These are phyloP conservation scores for Fusarium mexicanum DNA, from an alignment of 2,329 filamentous ascomycete species.

Conservation along the genomic window DNA sequence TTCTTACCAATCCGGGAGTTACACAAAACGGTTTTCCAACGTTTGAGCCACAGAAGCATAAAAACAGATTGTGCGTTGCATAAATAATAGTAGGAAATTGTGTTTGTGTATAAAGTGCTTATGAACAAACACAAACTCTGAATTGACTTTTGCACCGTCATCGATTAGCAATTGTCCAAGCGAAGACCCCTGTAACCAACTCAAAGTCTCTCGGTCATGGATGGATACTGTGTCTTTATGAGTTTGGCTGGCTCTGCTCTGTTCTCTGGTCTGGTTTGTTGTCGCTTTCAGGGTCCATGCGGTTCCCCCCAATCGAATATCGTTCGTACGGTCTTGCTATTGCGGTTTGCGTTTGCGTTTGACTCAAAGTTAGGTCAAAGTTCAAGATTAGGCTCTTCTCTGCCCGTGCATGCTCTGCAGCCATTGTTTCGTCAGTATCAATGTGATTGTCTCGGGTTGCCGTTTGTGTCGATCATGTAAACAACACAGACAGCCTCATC, in stretches of 20 bases:
- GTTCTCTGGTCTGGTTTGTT: neutral
- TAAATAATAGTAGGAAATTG: neutral
- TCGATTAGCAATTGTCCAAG: neutral
- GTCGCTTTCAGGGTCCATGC: constrained; percentile 20
- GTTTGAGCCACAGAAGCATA: constrained; percentile 18
- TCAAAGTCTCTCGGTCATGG: neutral
- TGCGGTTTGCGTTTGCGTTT: neutral
- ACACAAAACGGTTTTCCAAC: constrained; percentile 21
- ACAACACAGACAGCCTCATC: constrained; percentile 12
- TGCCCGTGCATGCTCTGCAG: neutral
- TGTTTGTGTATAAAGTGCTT: constrained; percentile 7
- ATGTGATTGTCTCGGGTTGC: constrained; percentile 13
- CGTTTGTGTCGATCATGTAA: constrained; percentile 18
- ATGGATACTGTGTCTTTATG: neutral
- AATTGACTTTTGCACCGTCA: constrained; percentile 3
- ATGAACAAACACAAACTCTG: neutral
- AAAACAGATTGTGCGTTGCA: neutral
- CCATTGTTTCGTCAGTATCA: constrained; percentile 5
- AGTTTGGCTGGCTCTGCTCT: neutral
- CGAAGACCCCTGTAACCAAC: neutral
- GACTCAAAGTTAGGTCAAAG: neutral
- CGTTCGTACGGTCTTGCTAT: constrained; percentile 7
- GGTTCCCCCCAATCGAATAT: constrained; percentile 12
- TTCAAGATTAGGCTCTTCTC: neutral
- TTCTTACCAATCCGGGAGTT: constrained; percentile 12